phyloP scores from a whole-genome alignment of 768 basidiomycete genomes.

The Termitomyces sp. region DNA sequence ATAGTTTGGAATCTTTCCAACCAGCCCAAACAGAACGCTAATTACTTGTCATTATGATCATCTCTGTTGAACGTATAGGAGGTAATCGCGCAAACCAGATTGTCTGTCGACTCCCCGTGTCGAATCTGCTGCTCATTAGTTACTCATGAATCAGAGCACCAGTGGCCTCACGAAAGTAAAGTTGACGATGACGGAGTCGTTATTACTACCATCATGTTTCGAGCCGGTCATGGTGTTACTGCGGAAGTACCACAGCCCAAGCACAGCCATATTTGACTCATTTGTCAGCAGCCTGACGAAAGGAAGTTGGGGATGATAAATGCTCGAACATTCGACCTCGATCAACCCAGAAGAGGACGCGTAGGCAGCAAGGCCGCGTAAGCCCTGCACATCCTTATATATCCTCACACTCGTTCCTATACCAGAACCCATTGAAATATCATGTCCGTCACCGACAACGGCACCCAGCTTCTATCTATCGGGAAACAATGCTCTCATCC shows the following conservation, averaged over 20 bases:
- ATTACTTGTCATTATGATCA: neutral
- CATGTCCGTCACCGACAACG: slow-evolving; percentile 27
- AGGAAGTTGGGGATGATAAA: no score
- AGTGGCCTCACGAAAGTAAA: slow-evolving; percentile 35
- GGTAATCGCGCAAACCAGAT: slow-evolving; percentile 40
- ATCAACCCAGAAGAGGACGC: slow-evolving; percentile 3
- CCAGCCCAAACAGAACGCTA: slow-evolving; percentile 60
- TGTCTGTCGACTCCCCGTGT: slow-evolving; percentile 77
- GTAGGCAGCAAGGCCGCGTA: slow-evolving; percentile 17
- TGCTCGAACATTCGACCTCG: slow-evolving; percentile 1
- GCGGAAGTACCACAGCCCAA: no score
- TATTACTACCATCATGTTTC: neutral
- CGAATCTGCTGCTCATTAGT: slow-evolving; percentile 42
- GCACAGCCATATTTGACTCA: neutral
- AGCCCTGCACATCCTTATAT: slow-evolving; percentile 8
- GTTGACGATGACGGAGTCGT: slow-evolving; percentile 21
- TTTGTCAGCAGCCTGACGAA: neutral
- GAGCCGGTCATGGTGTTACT: neutral
- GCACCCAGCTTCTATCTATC: slow-evolving; percentile 56
- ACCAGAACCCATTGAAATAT: slow-evolving; percentile 7
- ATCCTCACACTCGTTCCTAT: slow-evolving; percentile 6
- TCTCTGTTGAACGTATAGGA: neutral
- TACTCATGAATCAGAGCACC: neutral
- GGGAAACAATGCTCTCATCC: slow-evolving; percentile 68
- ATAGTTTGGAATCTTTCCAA: slow-evolving; percentile 66